Conservation (phyloP, 2,329 filamentous ascomycete genomes). For the Rhytidhysteron rufulum region DNA sequence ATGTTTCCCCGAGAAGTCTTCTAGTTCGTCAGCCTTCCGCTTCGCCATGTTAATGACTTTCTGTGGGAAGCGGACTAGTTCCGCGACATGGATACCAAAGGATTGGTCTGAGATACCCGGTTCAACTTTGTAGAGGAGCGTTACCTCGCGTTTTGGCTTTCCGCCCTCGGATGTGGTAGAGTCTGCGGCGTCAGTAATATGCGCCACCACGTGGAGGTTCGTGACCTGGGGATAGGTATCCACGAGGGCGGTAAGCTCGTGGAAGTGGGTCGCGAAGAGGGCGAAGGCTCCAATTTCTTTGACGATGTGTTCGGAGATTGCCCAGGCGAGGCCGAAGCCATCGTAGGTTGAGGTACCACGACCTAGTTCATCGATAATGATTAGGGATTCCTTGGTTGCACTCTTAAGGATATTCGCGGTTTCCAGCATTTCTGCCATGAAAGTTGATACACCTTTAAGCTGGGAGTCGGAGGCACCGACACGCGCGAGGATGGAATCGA, state of each 20-base stretch:
- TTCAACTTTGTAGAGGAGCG: slow-evolving; percentile 93
- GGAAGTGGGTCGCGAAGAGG: slow-evolving; percentile 97
- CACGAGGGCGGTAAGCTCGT: slow-evolving; percentile 88
- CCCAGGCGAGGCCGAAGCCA: slow-evolving; percentile 98
- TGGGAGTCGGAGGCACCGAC: slow-evolving; percentile 96
- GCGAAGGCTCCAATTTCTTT: slow-evolving; percentile 92
- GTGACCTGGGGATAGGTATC: slow-evolving; percentile 83
- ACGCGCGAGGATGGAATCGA: slow-evolving; percentile 92
- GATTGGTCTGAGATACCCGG: slow-evolving; percentile 94
- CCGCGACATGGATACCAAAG: slow-evolving; percentile 97
- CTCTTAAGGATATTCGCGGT: slow-evolving; percentile 98
- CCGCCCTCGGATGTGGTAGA: slow-evolving; percentile 37
- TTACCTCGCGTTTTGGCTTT: slow-evolving; percentile 66
- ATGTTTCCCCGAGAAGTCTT: slow-evolving; percentile 85
- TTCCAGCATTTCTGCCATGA: slow-evolving; percentile 99
- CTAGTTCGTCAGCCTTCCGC: slow-evolving; percentile 94
- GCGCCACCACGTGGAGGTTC: slow-evolving; percentile 94
- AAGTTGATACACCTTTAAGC: slow-evolving; percentile 95
- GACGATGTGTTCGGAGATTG: slow-evolving; percentile 95
- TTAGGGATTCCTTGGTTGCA: slow-evolving; percentile 88
- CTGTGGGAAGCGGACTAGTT: slow-evolving; percentile 90
- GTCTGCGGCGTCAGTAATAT: slow-evolving; percentile 62
- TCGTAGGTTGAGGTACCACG: slow-evolving; percentile 97
- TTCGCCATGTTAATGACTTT: slow-evolving; percentile 99
- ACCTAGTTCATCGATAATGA: slow-evolving; percentile 97